Evolutionary conservation across 495 filamentous ascomycete species (phyloP), one percentile per base, ranked within the genome.

Genomic region (Gamarada debralockiae): DNA sequence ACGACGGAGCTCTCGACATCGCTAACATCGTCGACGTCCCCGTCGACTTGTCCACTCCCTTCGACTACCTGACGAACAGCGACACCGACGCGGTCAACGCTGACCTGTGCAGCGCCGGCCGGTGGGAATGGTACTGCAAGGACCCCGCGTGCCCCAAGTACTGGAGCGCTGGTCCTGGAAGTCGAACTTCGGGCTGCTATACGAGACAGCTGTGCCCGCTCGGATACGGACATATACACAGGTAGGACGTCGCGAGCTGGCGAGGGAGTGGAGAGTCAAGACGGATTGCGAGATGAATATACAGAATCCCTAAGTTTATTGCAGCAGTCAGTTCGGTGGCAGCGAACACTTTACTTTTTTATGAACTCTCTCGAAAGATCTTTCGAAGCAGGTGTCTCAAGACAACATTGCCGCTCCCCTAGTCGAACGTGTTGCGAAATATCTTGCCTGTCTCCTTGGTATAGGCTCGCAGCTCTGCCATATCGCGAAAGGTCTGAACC

Each of bases 41-140:
- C 12, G 24, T 22, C 20, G 27, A 47, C 44, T 47, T 47, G 27
- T 47, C 44, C 44, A 3, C 44, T 27, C 44, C 21, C 20, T 47
- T 47, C 44, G 44, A 47, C 3, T 29, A 47, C 44, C 21, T 47
- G 27, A 47, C 44, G 12, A 47, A 47, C 3, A 27, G 44, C 44
- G 44, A 47, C 27, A 47, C 3, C 44, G 44, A 47, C 21, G 44
- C 44, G 20, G 44, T 29, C 21, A 47, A 47, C 12, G 44, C 44
- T 47, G 12, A 27, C 44, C 10, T 42, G 15, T 41, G 42, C n/a
- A 36, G 24, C 34, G 55, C 55, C 34, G 34, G 49, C 38, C 58
- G 49, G 24, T 61, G 58, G 55, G 49, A 43, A 52, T 58, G 50
- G 58, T 61, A 58, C 39, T 53, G 40, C 48, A 55, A 56, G 31